Percentiles rank a stretch among this genome's conserved stretches.
phyloP scores from a whole-genome alignment of 169 alveolate species.

The Ichthyophthirius multifiliis region DNA sequence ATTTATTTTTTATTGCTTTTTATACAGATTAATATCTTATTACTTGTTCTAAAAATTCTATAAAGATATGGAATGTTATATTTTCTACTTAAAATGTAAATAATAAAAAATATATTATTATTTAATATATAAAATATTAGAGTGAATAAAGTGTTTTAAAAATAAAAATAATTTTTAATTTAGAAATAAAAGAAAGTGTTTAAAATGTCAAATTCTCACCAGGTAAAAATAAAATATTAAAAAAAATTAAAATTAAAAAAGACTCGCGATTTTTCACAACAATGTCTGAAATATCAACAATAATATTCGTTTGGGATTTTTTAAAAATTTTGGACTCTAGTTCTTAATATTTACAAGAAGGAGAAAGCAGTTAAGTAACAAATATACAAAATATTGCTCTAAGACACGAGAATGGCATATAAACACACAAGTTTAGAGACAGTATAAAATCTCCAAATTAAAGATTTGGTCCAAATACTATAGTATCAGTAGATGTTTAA shows the following conservation, averaged over 20 bases:
- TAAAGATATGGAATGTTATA: not conserved
- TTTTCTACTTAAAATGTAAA: not conserved
- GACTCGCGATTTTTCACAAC: not conserved
- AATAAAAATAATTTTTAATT: not conserved
- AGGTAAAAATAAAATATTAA: not conserved
- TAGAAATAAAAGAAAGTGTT: not conserved
- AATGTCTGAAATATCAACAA: not conserved
- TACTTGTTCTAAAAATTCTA: not conserved
- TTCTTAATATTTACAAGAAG: not conserved
- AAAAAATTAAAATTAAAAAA: not conserved
- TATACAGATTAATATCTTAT: not conserved
- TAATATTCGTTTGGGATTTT: not conserved
- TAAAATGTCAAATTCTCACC: constrained; percentile 1
- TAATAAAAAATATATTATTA: not conserved
- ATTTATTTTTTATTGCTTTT: not conserved
- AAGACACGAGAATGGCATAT: not conserved
- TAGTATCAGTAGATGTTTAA: not conserved
- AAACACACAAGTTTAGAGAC: not conserved
- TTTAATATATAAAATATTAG: not conserved
- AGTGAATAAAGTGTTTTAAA: not conserved
- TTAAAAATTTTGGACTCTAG: not conserved
- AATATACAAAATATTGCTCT: not conserved
- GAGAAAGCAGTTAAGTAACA: not conserved
- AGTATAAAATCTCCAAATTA: not conserved
- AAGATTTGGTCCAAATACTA: not conserved